Evolutionary conservation across 129 eudicot genomes (phyloP), one percentile per base, ranked within the genome.

Genomic region (Gnaphalium uliginosum): DNA sequence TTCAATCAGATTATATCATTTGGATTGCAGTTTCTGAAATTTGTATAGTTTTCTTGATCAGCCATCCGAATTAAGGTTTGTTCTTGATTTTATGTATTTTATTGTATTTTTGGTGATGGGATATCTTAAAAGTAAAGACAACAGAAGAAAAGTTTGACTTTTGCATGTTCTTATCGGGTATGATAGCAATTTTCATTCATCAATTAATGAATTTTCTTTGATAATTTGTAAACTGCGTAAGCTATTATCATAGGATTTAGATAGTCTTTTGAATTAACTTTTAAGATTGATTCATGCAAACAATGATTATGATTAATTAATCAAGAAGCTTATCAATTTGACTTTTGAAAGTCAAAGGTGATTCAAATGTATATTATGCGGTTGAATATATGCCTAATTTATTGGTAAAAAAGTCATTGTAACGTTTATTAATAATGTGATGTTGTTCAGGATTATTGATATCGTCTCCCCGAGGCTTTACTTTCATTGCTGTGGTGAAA

Each of bases 401-500:
- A 1, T 7, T 58, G 11, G 11, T 58, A 8, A 23, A 9, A 58
- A 6, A 57, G 10, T 22, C 22, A 41, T n/a, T 58, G 8, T 37
- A 19, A 33, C 26, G 21, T 21, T 66, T 9, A 14, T 25, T 69
- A 5, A 13, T 67, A 30, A 58, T 19, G 58, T 67, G 58, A 35
- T 66, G 6, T 24, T 23, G 26, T 69, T 71, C 48, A 67, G 65
- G 78, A 51, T 27, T 68, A 23, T 79, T 72, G 71, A 74, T 66
- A 76, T 60, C 74, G 70, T 64, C 71, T 41, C 15, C 48, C 69
- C 15, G 75, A 67, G 78, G 84, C 18, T 57, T 33, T 50, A 27
- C 66, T 67, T 67, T 77, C 50, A 46, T 59, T 54, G 68, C 76
- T 60, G 83, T 73, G 89, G 77, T 82, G 27, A 23, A 39, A 71